Base-by-base conservation (phyloP, 805 yeast species). In the Gaillardinia entomophila region DNA sequence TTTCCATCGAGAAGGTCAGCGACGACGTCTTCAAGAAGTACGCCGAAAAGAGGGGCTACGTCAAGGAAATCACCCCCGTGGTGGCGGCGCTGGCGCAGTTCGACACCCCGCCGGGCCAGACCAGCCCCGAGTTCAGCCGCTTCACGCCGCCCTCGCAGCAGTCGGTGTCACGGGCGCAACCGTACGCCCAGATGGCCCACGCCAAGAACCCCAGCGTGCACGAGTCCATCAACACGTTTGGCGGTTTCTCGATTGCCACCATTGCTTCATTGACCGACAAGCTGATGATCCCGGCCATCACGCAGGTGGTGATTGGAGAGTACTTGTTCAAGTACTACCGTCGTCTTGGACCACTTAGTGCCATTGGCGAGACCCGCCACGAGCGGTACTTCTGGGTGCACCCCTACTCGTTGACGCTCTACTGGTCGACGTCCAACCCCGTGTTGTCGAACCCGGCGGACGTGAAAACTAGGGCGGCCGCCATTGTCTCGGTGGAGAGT, bases 371-470 rank as follows among this genome's bases (percentile, higher is more conserved):
- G 31, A 73, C 75, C 26, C 74, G 96, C 38, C 98, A 90, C 51
- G 92, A 83, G 51, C 73, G 97, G 43, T 90, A 77, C 62, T 90
- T 90, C 71, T 92, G 97, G 97, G 76, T 92, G 28, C 95, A 90
- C 58, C 97, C 98, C 3, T 89, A 89, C 57, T 82, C 92, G 6
- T 62, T 87, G 65, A 86, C 96, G 0, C 66, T 90, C 29, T 88
- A 86, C 57, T 90, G 98, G 98, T 80, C 90, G 3, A 70, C 74
- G 4, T 69, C 78, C 10, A 85, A 84, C 49, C 97, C 97, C 1
- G 82, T 81, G 0, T 53, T 82, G 30, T 72, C 77, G 3, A 80
- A 82, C 43, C 83, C 87, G 7, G 62, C 79, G 1, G 71, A 71
- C 2, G 76, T 73, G 20, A 78, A 73, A 47, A 82, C 94, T 3